Evolutionary conservation across 2,329 filamentous ascomycete species (phyloP).

Genomic region (Aphanoascus verrucosus): DNA sequence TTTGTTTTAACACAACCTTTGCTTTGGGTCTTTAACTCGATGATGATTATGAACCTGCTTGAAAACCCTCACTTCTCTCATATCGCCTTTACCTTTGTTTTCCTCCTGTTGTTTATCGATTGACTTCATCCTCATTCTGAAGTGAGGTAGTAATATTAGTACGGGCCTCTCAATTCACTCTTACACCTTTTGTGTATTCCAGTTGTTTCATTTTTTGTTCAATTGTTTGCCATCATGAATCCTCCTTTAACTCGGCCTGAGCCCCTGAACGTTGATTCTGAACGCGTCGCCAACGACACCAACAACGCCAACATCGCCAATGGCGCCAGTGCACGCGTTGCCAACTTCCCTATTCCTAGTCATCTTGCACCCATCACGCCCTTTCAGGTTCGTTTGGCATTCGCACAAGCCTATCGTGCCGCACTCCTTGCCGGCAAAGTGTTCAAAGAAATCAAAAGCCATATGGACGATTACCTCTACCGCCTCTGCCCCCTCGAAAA

Average conservation of each 20-base stretch:
- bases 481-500: slow-evolving; percentile 20
- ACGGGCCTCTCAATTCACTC: neutral
- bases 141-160: neutral
- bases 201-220: neutral
- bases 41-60: neutral
- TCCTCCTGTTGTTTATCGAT: neutral
- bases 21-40: neutral
- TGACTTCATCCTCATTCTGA: neutral
- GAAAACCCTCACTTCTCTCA: neutral
- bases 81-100: neutral
- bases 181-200: neutral
- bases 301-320: neutral
- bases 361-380: neutral
- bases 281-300: neutral
- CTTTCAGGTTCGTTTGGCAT: slow-evolving; percentile 8
- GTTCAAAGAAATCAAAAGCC: slow-evolving; percentile 17
- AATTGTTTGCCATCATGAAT: neutral
- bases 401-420: slow-evolving; percentile 14
- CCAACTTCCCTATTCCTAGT: neutral
- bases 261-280: neutral
- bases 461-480: slow-evolving; percentile 18
- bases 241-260: no score
- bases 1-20: neutral
- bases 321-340: neutral
- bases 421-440: slow-evolving; percentile 15